phyloP scores from a whole-genome alignment of 345 rosid species.

The Syzygium oleosum region DNA sequence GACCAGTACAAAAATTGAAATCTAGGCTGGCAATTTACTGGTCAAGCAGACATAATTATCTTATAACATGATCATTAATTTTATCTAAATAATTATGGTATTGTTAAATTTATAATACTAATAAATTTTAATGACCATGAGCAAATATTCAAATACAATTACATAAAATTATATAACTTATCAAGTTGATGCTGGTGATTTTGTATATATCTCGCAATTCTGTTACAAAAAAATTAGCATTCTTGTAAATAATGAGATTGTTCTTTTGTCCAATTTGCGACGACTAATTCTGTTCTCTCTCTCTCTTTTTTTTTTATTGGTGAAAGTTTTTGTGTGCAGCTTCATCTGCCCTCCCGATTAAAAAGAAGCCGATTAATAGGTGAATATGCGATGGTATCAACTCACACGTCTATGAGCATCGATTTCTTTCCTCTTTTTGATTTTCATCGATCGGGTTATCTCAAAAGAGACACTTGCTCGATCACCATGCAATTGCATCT shows the following conservation, averaged over 20 bases:
- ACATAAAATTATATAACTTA: neutral
- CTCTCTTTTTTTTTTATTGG: no score
- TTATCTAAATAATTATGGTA: neutral
- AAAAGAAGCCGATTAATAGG: neutral
- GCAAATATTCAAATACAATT: neutral
- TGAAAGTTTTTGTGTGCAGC: neutral
- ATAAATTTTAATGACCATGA: neutral
- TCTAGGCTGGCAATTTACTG: neutral
- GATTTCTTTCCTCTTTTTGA: neutral
- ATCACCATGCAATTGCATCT: no score
- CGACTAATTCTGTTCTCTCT: neutral
- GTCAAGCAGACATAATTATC: neutral
- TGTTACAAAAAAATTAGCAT: neutral
- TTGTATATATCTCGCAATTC: accelerated
- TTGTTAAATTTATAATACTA: accelerated
- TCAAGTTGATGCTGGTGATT: neutral
- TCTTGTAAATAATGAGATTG: neutral
- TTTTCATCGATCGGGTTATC: neutral
- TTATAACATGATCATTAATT: neutral
- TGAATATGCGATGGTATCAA: neutral
- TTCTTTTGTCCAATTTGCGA: neutral
- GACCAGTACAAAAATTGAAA: accelerated
- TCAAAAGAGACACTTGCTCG: neutral
- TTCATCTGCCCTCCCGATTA: neutral
- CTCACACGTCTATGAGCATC: neutral